Evolutionary conservation across 2,329 filamentous ascomycete genomes (phyloP).

Genomic region (Botrytis elliptica): DNA sequence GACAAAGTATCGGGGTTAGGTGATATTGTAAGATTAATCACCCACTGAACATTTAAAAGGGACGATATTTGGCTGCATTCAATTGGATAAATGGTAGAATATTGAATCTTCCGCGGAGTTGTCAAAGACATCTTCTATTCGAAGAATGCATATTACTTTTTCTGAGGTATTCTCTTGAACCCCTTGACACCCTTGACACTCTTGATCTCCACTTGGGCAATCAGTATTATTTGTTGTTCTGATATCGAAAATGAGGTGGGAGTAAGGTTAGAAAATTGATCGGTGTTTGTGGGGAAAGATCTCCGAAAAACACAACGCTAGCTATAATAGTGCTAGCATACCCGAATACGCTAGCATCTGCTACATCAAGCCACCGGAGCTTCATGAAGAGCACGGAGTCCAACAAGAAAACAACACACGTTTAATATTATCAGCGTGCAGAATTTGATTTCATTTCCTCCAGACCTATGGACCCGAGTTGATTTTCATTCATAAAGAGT

Average conservation of each 20-base stretch:
- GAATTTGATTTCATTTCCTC: not conserved
- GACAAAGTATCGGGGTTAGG: conserved; percentile 18
- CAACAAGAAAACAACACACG: not conserved
- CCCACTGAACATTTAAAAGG: not conserved
- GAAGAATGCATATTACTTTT: not conserved
- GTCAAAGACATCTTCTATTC: not conserved
- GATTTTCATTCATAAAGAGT: not conserved
- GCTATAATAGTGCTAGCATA: not conserved
- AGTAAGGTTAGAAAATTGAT: not conserved
- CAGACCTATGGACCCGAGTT: not conserved
- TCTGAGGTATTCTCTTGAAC: not conserved
- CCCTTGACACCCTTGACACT: not conserved
- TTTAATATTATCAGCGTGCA: not conserved
- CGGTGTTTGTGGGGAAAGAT: conserved; percentile 11
- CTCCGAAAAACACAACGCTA: not conserved
- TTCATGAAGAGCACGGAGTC: not conserved
- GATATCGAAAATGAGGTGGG: not conserved
- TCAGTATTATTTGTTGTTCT: not conserved
- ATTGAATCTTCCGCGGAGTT: conserved; percentile 9
- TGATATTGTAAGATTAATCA: conserved; percentile 7
- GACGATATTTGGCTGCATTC: not conserved
- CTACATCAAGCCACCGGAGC: not conserved
- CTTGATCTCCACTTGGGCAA: not conserved
- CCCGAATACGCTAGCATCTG: not conserved
- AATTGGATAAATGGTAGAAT: not conserved